Evolutionary conservation across 345 rosid species (phyloP).

Genomic region (Punica granatum): DNA sequence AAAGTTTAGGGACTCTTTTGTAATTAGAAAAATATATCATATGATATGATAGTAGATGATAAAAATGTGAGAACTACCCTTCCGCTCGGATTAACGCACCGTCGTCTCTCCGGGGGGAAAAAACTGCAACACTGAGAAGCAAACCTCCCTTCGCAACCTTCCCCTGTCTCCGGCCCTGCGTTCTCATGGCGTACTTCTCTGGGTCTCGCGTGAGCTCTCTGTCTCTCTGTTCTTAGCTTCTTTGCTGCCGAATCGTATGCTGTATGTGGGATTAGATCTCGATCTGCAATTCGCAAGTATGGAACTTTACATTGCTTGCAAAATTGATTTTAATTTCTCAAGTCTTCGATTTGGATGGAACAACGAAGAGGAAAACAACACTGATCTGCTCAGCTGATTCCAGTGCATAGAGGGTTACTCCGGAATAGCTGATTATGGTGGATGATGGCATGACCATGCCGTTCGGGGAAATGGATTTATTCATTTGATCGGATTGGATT

Average conservation of each 20-base stretch:
- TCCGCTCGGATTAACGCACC: too few species aligned
- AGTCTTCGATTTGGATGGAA: neutral
- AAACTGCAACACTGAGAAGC: neutral
- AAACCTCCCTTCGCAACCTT: neutral
- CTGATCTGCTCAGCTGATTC: neutral
- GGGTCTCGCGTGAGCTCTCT: slow-evolving; percentile 16
- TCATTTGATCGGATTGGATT: neutral
- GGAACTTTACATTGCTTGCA: neutral
- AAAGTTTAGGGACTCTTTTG: too few species aligned
- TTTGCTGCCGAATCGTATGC: neutral
- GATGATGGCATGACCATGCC: neutral
- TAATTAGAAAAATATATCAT: too few species aligned
- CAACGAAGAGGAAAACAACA: neutral
- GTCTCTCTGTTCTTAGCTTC: neutral
- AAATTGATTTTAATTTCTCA: neutral
- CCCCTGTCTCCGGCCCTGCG: neutral
- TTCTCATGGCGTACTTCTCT: slow-evolving; percentile 21
- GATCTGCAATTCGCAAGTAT: slow-evolving; percentile 1
- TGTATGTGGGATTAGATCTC: neutral
- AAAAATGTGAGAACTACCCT: too few species aligned
- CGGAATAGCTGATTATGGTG: neutral
- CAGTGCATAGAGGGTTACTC: neutral
- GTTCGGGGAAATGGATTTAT: neutral
- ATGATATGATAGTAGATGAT: neutral
- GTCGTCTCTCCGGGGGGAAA: neutral